Evolutionary conservation across 2,329 filamentous ascomycete genomes (phyloP), one percentile per base, ranked within the genome.

Genomic region (Neofusicoccum umdonicola): DNA sequence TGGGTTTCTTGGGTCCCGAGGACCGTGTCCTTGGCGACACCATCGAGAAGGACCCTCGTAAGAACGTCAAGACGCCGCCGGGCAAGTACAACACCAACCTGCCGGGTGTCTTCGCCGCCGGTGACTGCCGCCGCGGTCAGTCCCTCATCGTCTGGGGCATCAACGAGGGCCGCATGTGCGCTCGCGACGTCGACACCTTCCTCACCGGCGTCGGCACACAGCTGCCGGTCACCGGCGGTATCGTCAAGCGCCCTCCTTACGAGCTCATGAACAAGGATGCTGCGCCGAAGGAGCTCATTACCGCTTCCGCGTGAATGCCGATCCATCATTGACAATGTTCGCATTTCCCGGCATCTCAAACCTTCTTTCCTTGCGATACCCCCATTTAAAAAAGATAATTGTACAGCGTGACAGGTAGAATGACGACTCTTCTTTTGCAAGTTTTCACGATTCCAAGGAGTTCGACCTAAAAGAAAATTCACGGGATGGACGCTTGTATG

Each of bases 61-160:
- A 96, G 87, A 98, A 97, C 78, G 89, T 97, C 81, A 97, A 97
- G 88, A 97, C 94, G 8, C 84, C 92, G 35, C 84, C 90, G 62
- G 93, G 93, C 70, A 89, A 93, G 75, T 97, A 97, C 80, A 86
- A 86, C 73, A 97, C 94, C 74, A 97, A 94, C 76, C 78, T 97
- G 27, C 85, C 90, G 15, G 94, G 93, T 68, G 88, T 97, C 61
- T 97, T 97, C 77, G 93, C 94, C 67, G 94, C 94, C 67, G 94
- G 94, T 80, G 94, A 98, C 80, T 97, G 94, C 79, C 90, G 93
- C 67, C 90, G 94, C 74, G 94, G 94, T 64, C 94, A 98, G 81
- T 96, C 92, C 64, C 84, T 98, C 65, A 97, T 98, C 79, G 93
- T 98, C 69, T 98, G 93, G 92, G 94, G 93, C 76, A 98, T 98